phyloP scores from a whole-genome alignment of 805 yeast species.

The Candida awuae region DNA sequence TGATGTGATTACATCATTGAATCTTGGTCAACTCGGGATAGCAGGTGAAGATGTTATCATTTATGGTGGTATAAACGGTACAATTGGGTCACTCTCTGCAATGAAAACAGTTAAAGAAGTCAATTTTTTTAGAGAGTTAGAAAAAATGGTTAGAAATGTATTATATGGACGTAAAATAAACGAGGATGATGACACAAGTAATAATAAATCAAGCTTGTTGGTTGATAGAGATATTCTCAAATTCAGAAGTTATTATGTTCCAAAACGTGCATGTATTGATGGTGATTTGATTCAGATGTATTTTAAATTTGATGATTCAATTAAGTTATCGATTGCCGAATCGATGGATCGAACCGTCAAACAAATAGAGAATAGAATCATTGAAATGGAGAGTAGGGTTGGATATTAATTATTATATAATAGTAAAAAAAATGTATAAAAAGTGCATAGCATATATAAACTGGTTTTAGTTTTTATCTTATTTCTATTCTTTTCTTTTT shows the following conservation, averaged over 20 bases:
- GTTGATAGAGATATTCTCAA: slow-evolving; percentile 60
- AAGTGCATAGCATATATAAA: not conserved
- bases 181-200: slow-evolving; percentile 31
- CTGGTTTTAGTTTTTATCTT: too few relatives aligned
- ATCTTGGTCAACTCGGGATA: slow-evolving; percentile 42
- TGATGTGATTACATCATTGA: slow-evolving; percentile 63
- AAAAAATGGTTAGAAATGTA: slow-evolving; percentile 35
- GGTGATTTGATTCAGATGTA: slow-evolving; percentile 78
- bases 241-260: slow-evolving; percentile 76
- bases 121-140: slow-evolving; percentile 48
- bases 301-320: slow-evolving; percentile 27
- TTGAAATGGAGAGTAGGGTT: slow-evolving; percentile 41
- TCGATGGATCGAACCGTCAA: slow-evolving; percentile 39
- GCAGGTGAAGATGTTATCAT: slow-evolving; percentile 63
- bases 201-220: slow-evolving; percentile 25
- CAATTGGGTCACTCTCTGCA: slow-evolving; percentile 69
- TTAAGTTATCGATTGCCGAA: slow-evolving; percentile 32
- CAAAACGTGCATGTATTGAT: slow-evolving; percentile 68
- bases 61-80: slow-evolving; percentile 76
- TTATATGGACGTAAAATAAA: slow-evolving; percentile 27
- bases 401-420: slow-evolving; percentile 16
- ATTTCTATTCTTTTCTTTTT: not conserved
- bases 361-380: slow-evolving; percentile 44
- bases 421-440: not conserved
- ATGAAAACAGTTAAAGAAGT: slow-evolving; percentile 54